These are phyloP conservation scores for Scutellaria galericulata DNA, from an alignment of 257 asterid species.

Conservation along the genomic window DNA sequence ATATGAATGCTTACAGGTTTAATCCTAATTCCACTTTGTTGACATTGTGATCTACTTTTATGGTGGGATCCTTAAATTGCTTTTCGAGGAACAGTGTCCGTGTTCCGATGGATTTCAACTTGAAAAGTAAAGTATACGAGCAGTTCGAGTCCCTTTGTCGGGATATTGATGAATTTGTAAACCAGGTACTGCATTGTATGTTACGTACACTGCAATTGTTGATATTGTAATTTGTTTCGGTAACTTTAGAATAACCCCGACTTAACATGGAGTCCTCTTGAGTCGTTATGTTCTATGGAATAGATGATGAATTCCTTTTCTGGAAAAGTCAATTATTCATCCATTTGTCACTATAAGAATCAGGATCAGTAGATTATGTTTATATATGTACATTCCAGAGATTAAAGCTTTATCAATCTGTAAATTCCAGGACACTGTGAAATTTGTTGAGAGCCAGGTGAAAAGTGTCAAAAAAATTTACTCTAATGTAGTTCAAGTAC, in stretches of 20 bases:
- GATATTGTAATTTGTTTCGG: constrained; percentile 17
- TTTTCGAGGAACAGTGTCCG: constrained; percentile 1
- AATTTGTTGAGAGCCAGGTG: constrained; percentile 65
- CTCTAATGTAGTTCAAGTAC: constrained; percentile 57
- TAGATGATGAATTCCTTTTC: background rate
- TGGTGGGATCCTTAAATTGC: constrained; percentile 30
- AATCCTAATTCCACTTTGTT: constrained; percentile 9
- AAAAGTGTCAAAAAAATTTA: constrained; percentile 60
- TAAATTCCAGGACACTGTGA: constrained; percentile 53
- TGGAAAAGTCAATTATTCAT: background rate
- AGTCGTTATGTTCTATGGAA: constrained; percentile 20
- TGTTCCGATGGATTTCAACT: constrained; percentile 47
- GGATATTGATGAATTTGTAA: constrained; percentile 71
- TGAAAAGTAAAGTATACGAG: constrained; percentile 55
- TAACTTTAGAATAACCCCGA: background rate
- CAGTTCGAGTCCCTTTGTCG: constrained; percentile 67
- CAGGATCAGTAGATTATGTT: background rate
- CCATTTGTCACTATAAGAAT: background rate
- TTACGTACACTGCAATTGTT: background rate
- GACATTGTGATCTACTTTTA: constrained; percentile 15
- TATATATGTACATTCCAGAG: background rate
- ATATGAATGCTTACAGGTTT: constrained; percentile 36
- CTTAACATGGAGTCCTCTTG: background rate
- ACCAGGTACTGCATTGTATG: constrained; percentile 50
- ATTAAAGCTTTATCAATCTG: background rate